Base-by-base conservation (phyloP, 495 filamentous ascomycete species). In the Monascus purpureus region DNA sequence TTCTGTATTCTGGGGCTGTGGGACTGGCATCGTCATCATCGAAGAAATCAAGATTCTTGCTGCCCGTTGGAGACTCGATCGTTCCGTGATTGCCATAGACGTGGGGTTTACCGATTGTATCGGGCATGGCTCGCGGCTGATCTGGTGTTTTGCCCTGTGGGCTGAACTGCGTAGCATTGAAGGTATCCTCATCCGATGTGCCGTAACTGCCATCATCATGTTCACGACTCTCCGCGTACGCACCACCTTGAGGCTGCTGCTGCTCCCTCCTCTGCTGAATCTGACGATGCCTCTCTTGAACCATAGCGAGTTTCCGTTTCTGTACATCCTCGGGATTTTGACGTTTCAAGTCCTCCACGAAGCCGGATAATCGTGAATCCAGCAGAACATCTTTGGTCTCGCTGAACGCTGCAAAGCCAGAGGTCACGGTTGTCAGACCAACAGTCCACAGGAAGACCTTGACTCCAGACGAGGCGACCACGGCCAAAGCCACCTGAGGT, bases 11-110 rank as follows among this genome's bases (percentile, higher is more conserved):
- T 2, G 46, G 39, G 6, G 55, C 58, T 0, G 51, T 53, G 14
- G 61, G 58, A 30, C 58, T 63, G 1, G 58, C 55, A 13, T 62
- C 56, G n/a, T 47, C 42, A 11, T 39, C 40, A 12, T 43, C 42
- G 33, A 63, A 53, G 45, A 55, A 53, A 41, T 50, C 40, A 18
- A 9, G 7, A 14, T 8, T n/a, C 7, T 7, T n/a, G 26, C 9
- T 7, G 13, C 6, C 9, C 28, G 5, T 3, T 13, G 28, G 14
- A 6, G 28, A 15, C 4, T 3, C 3, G 13, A 16, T n/a, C 13
- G 28, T 30, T 8, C 13, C 14, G 13, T 35, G 5, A n/a, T 35
- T n/a, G 15, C 23, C 32, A 3, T 18, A 17, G 29, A 12, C 8
- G 5, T 23, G 19, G 12, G 19, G 8, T 25, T 23, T 16, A 6